phyloP scores from a whole-genome alignment of 2,329 filamentous ascomycete genomes.

The Clarireedia monteithiana region DNA sequence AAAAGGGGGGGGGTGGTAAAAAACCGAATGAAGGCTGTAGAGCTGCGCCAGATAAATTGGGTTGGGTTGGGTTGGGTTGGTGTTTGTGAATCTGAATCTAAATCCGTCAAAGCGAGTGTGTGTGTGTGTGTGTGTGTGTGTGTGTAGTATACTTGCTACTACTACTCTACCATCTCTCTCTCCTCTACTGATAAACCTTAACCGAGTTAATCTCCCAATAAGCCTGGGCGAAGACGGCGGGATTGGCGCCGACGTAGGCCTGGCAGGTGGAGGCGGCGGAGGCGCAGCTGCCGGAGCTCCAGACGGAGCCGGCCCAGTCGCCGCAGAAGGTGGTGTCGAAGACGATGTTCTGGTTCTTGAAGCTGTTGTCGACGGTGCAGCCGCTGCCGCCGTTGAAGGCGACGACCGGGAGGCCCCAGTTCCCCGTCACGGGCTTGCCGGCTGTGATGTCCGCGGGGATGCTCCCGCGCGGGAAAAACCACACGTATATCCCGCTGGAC shows the following conservation, averaged over 20 bases:
- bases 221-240: slow-evolving; percentile 60
- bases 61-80: no score
- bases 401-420: slow-evolving; percentile 62
- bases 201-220: slow-evolving; percentile 66
- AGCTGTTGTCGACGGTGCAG: slow-evolving; percentile 66
- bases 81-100: no score
- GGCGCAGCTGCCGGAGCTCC: slow-evolving; percentile 51
- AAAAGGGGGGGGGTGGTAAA: no score
- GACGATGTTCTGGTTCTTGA: slow-evolving; percentile 66
- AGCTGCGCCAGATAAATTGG: no score
- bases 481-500: slow-evolving; percentile 61
- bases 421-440: slow-evolving; percentile 52
- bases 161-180: no score
- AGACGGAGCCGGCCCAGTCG: slow-evolving; percentile 69
- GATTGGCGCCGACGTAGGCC: slow-evolving; percentile 64
- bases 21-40: no score
- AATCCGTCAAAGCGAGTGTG: no score
- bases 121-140: no score
- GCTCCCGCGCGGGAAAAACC: slow-evolving; percentile 64
- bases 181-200: slow-evolving; percentile 3
- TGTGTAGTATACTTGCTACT: no score
- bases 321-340: slow-evolving; percentile 85
- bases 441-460: slow-evolving; percentile 57
- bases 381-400: slow-evolving; percentile 57
- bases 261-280: slow-evolving; percentile 52